Conservation (phyloP, 768 basidiomycete species). For the Lepiota venenata region DNA sequence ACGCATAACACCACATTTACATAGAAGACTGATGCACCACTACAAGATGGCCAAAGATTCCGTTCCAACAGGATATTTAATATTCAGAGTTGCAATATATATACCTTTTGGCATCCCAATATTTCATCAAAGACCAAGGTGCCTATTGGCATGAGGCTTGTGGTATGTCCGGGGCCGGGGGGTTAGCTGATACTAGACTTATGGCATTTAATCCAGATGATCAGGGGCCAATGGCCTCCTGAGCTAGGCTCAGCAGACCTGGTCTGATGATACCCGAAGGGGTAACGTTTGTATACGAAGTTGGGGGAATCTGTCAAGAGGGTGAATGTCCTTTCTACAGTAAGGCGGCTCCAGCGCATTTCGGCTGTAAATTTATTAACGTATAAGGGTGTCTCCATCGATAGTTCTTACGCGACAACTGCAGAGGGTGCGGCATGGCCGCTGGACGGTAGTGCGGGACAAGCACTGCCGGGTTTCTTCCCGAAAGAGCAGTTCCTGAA, state of each 20-base stretch:
- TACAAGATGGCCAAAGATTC: too few species aligned
- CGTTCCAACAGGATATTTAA: too few species aligned
- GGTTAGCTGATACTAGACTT: background rate
- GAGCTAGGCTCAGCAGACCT: background rate
- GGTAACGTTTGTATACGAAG: background rate
- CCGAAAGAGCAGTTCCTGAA: constrained; percentile 7
- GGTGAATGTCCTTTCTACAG: background rate
- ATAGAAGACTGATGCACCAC: too few species aligned
- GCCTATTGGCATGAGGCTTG: background rate
- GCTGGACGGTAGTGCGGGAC: background rate
- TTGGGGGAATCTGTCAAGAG: background rate
- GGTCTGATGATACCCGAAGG: constrained; percentile 9
- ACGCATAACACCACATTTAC: too few species aligned
- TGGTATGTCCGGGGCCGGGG: background rate
- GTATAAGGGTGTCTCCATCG: background rate
- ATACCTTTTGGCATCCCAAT: too few species aligned
- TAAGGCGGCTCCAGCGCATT: background rate
- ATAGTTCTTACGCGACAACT: background rate
- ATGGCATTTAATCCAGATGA: background rate
- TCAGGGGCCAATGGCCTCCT: constrained; percentile 6
- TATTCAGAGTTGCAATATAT: too few species aligned
- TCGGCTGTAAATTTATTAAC: background rate
- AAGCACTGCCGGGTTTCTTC: background rate
- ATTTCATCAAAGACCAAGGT: background rate
- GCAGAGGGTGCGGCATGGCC: background rate